A percentile compares a stretch with the other conserved stretches of the same genome.
Conservation (phyloP, 345 rosid genomes). For the Heritiera littoralis region DNA sequence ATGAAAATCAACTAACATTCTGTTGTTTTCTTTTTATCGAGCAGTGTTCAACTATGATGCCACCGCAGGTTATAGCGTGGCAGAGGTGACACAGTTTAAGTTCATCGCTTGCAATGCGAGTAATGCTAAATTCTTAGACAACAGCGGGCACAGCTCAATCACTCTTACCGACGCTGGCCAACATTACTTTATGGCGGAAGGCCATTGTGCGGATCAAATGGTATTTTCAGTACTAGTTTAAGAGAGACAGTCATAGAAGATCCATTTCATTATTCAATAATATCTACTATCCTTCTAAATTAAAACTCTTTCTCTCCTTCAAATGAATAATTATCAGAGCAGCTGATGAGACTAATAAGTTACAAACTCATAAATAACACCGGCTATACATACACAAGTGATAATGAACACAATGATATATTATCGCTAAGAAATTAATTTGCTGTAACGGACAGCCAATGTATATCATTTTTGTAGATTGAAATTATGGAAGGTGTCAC, state of each 20-base stretch:
- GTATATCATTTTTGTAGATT: too few relatives aligned
- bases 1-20: neutral
- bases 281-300: neutral
- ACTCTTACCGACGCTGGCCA: neutral
- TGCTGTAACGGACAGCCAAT: neutral
- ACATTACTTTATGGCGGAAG: constrained; percentile 15
- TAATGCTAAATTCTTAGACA: constrained; percentile 3
- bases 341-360: neutral
- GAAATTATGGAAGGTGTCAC: too few relatives aligned
- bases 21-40: neutral
- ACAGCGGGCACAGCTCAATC: constrained; percentile 3
- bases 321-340: neutral
- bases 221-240: constrained; percentile 12
- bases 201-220: constrained; percentile 16
- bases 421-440: neutral
- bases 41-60: constrained; percentile 18
- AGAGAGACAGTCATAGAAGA: neutral
- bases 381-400: too few relatives aligned
- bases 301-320: neutral
- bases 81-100: constrained; percentile 23
- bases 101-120: constrained; percentile 22
- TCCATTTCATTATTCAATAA: neutral
- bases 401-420: too few relatives aligned
- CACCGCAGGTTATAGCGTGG: neutral
- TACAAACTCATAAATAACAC: neutral